Base-by-base conservation (phyloP, 306 rosid genomes). In the Cucurbita maxima region DNA sequence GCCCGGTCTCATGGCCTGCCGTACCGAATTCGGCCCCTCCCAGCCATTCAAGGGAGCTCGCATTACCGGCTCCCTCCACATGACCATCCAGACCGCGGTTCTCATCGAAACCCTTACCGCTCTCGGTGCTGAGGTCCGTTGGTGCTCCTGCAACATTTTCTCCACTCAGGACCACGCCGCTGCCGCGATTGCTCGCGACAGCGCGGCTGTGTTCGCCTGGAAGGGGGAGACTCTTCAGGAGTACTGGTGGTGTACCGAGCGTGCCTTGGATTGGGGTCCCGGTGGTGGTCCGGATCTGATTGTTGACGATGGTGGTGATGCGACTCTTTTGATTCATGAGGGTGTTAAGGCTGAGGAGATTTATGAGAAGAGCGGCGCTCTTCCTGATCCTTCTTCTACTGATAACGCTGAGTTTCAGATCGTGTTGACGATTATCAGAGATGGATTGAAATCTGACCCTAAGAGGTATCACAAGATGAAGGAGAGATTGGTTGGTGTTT, bases 131-230 rank as follows among this genome's bases (percentile, higher is more conserved):
- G 85, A 88, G 53, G 95, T 88, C 59, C 88, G 91, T 7, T 88
- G 95, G 96, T 87, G 92, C n/a, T 87, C 96, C 19, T 87, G 96
- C 90, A 89, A 89, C 86, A 89, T 89, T 34, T 89, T 87, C 80
- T 89, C 96, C 66, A 89, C 96, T 0, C 96, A 89, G 76, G 96
- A 89, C 83, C 96, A 89, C 69, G 88, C 96, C 45, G 96, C 96
- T 25, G 87, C 96, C 9, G 92, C 88, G 16, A 89, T 81, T 6
- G 96, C 92, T 5, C 87, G 92, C 10, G 96, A 87, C 67, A 79
- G 84, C 30, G 92, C 92, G 10, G 20, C 92, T 2, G 92, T 89
- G 0, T 89, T 89, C 71, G 96, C 96, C 22, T 87, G 92, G 92
- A 89, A 89, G 58, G 96, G 96, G 0, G 96, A 89, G 76, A 89